Evolutionary conservation across 192 early-diverging fungal species (phyloP).

Genomic region (Entomortierella beljakovae): DNA sequence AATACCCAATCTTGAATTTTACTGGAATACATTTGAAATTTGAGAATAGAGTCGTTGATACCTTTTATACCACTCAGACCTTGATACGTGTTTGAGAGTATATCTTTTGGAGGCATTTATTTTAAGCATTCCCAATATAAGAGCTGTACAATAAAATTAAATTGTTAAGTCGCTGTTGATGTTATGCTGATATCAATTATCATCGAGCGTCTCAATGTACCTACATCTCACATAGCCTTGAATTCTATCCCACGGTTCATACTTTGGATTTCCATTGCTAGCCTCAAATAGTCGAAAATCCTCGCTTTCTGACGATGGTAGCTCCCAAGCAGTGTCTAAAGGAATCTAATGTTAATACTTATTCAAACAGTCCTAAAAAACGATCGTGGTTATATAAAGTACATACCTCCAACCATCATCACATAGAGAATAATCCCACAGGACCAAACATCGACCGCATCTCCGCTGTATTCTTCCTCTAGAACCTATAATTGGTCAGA

Average conservation of each 20-base stretch:
- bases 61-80: constrained; percentile 65
- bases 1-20: too few relatives aligned
- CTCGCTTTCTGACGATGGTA: constrained; percentile 67
- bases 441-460: constrained; percentile 76
- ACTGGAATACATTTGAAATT: too few relatives aligned
- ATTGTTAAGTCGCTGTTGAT: neutral
- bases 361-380: neutral
- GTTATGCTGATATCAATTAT: neutral
- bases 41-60: constrained; percentile 14
- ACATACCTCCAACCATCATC: constrained; percentile 74
- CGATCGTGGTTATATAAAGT: neutral
- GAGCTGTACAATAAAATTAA: constrained; percentile 27
- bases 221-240: constrained; percentile 57
- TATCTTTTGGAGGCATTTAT: constrained; percentile 57
- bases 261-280: constrained; percentile 42
- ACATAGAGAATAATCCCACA: constrained; percentile 78
- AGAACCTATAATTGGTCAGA: too few relatives aligned
- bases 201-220: neutral
- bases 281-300: constrained; percentile 66
- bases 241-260: constrained; percentile 66
- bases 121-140: constrained; percentile 63
- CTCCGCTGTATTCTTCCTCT: constrained; percentile 66
- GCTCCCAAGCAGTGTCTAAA: constrained; percentile 76
- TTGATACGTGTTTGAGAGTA: constrained; percentile 56
- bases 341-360: neutral